Percentiles rank a stretch among this genome's conserved stretches.
phyloP scores from a whole-genome alignment of 2,329 filamentous ascomycete genomes.

The Ceratocystis variospora region DNA sequence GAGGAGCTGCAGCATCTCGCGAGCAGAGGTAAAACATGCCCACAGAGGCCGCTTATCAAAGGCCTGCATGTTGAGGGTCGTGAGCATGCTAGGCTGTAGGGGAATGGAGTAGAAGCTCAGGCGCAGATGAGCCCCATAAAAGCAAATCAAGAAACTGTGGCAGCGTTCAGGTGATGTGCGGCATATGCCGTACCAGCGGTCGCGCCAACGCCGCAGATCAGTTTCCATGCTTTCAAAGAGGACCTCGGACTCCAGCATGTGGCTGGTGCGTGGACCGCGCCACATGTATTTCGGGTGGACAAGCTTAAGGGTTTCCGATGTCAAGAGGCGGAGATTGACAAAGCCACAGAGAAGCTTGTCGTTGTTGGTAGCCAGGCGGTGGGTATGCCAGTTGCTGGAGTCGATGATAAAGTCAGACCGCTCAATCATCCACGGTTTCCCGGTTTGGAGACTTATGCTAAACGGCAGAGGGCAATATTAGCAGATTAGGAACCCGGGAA shows the following conservation, averaged over 20 bases:
- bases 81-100: constrained; percentile 25
- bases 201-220: constrained; percentile 23
- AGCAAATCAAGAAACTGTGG: constrained; percentile 28
- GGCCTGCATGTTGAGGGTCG: constrained; percentile 20
- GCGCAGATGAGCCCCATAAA: constrained; percentile 29
- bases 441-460: constrained; percentile 30
- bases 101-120: constrained; percentile 28
- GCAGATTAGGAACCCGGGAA: neutral
- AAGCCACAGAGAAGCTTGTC: constrained; percentile 29
- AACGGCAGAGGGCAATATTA: neutral
- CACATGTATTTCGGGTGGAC: constrained; percentile 21
- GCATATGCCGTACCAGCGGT: constrained; percentile 20
- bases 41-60: constrained; percentile 24
- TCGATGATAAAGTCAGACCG: constrained; percentile 28
- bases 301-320: constrained; percentile 24
- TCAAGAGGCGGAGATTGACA: constrained; percentile 27
- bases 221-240: constrained; percentile 22
- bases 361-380: constrained; percentile 24
- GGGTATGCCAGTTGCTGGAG: constrained; percentile 27
- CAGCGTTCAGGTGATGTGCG: constrained; percentile 22
- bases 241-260: constrained; percentile 21
- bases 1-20: constrained; percentile 27
- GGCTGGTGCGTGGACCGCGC: constrained; percentile 18
- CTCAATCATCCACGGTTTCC: constrained; percentile 32
- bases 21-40: constrained; percentile 26